phyloP scores from a whole-genome alignment of 306 rosid species.

The Abrus precatorius region DNA sequence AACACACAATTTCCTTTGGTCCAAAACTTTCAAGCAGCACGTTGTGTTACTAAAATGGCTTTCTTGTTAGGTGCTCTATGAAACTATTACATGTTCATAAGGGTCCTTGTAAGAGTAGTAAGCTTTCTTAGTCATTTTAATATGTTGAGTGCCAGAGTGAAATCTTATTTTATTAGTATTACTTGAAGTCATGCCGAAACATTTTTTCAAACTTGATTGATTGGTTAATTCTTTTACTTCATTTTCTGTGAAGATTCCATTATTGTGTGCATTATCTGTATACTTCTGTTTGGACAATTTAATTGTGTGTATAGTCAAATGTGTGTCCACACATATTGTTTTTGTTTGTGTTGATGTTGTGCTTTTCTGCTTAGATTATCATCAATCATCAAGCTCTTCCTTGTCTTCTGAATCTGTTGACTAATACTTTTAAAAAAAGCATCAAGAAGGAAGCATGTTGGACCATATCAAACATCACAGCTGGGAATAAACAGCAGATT shows the following conservation, averaged over 20 bases:
- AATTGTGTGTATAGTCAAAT: too few relatives aligned
- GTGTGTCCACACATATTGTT: not conserved
- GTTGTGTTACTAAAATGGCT: not conserved
- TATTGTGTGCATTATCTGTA: not conserved
- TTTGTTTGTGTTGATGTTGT: constrained; percentile 33
- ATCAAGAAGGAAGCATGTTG: constrained; percentile 95
- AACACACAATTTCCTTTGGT: not conserved
- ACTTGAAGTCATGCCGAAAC: not conserved
- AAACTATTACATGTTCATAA: not conserved
- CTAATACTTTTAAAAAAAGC: constrained; percentile 77
- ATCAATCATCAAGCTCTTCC: constrained; percentile 79
- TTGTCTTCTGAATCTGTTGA: constrained; percentile 65
- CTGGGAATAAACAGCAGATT: constrained; percentile 88
- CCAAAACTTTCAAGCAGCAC: not conserved
- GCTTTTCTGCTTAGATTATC: constrained; percentile 61
- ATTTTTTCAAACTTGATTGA: not conserved
- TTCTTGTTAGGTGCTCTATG: constrained; percentile 14
- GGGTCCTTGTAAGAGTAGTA: not conserved
- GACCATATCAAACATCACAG: constrained; percentile 88
- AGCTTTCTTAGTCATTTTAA: not conserved
- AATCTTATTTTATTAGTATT: not conserved
- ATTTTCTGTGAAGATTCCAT: not conserved
- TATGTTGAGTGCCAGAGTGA: not conserved
- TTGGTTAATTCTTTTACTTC: not conserved
- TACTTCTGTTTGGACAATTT: not conserved